Conservation (phyloP, 192 early-diverging fungal species). For the Coemansia sp. region DNA sequence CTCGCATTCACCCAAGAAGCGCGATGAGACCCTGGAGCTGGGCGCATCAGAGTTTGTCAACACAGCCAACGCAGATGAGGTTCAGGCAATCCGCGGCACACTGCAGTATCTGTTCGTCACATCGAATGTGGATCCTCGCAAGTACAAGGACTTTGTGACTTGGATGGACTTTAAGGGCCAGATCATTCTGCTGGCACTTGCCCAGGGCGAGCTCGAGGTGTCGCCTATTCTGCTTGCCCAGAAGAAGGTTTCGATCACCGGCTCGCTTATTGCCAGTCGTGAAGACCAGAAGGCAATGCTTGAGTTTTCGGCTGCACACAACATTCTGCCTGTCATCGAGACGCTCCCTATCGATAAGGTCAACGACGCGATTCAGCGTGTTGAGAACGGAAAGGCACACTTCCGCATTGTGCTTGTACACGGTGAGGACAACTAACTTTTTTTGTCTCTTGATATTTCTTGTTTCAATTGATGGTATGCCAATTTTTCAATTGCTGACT, state of each 20-base stretch:
- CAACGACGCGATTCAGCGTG: conserved; percentile 58
- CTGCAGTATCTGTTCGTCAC: conserved; percentile 47
- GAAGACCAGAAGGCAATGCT: conserved; percentile 61
- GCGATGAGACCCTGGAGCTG: conserved; percentile 54
- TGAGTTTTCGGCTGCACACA: conserved; percentile 64
- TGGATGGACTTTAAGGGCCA: conserved; percentile 49
- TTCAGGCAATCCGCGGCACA: conserved; percentile 14
- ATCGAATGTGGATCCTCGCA: conserved; percentile 17
- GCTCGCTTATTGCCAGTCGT: conserved; percentile 63
- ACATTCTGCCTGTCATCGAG: conserved; percentile 66
- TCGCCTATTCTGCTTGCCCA: conserved; percentile 29
- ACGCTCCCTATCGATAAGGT: conserved; percentile 60
- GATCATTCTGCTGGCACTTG: conserved; percentile 53
- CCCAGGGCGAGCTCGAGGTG: conserved; percentile 50
- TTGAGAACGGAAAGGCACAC: conserved; percentile 56
- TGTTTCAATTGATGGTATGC: too few relatives aligned
- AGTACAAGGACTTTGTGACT: conserved; percentile 33
- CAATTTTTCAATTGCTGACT: too few relatives aligned
- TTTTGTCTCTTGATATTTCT: too few relatives aligned
- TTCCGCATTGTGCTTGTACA: conserved; percentile 67
- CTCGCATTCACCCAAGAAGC: conserved; percentile 57
- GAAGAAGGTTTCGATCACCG: conserved; percentile 53
- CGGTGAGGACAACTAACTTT: neutral
- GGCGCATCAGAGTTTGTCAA: conserved; percentile 60
- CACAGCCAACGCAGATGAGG: conserved; percentile 23